Percentiles rank a stretch among this genome's conserved stretches.
Conservation (phyloP, 83 land plant species). For the Diphasiastrum complanatum region DNA sequence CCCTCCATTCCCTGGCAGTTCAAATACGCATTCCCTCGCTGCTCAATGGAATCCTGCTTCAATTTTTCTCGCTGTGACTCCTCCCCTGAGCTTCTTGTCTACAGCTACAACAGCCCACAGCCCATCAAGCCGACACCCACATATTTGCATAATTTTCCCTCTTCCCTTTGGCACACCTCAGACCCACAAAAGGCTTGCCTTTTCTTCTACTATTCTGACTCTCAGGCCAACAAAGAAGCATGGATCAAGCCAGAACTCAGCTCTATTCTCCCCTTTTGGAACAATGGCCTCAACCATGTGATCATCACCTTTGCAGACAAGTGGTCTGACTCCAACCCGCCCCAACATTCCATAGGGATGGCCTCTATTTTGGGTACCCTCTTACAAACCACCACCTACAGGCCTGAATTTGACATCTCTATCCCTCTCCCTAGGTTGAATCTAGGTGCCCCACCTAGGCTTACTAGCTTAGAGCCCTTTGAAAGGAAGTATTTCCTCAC, state of each 20-base stretch:
- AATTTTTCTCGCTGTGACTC: conserved; percentile 21
- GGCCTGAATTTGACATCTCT: conserved; percentile 24
- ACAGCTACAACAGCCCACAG: conserved; percentile 14
- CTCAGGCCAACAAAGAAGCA: neutral
- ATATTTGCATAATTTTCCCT: conserved; percentile 4
- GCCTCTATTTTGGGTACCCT: conserved; percentile 21
- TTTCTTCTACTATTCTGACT: conserved; percentile 16
- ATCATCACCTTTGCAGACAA: conserved; percentile 16
- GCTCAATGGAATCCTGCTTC: conserved; percentile 29
- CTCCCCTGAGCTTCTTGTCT: conserved; percentile 12
- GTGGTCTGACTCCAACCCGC: conserved; percentile 18
- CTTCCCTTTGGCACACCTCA: conserved; percentile 11
- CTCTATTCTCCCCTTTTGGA: conserved; percentile 20
- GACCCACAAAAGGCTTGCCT: conserved; percentile 23
- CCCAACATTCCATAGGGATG: conserved; percentile 16
- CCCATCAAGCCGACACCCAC: neutral
- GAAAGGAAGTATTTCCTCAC: neutral
- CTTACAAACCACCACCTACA: conserved; percentile 18
- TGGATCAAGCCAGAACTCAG: conserved; percentile 11
- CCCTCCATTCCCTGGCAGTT: conserved; percentile 2
- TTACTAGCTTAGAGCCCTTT: neutral
- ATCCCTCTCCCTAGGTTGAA: conserved; percentile 17
- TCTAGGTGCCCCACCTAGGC: neutral
- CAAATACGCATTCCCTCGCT: conserved; percentile 11
- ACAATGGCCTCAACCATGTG: conserved; percentile 24